Base-by-base conservation (phyloP, 331 rosid species). In the Malus hybrid region DNA sequence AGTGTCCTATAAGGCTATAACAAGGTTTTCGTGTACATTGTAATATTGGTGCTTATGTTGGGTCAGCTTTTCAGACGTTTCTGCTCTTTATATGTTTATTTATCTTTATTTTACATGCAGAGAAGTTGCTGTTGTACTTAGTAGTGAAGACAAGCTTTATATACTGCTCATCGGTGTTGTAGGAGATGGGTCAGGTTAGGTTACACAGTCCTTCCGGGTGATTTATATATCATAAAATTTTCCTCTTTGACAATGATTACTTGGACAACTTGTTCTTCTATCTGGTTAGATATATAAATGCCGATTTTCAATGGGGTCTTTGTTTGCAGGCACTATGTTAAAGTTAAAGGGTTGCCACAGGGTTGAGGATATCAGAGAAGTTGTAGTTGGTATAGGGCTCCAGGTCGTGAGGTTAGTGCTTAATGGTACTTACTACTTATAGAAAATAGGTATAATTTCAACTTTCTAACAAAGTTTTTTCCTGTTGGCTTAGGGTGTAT, bases 351-450 rank as follows among this genome's bases (percentile, higher is more conserved):
- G 85, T 78, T 83, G 96, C 85, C 93, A 89, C 83, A 84, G 81
- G 71, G 80, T 83, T 22, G 93, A 89, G 81, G 96, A 92, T 82
- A 78, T 90, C 80, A 82, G 79, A 57, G 97, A 92, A 70, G 90
- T 92, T 76, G 78, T 84, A 66, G 88, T 92, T 82, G 97, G 99
- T 63, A 36, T 94, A 70, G 99, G 97, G 81, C 89, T 92, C 83
- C 97, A 86, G 90, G 83, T 90, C 80, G 87, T 92, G 69, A 92
- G 99, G 99, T 93, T 76, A 77, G 97, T 90, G 65, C 71, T 67
- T 79, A 76, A 48, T 34, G 39, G 63, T 79, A 61, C 70, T 74
- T 76, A 24, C 29, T 22, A 67, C 57, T 73, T 63, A 63, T 42
- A 73, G 72, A 74, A 63, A 55, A 54, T 13, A 65, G 66, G 70